These are phyloP conservation scores for Cryptococcus deneoformans DNA, from an alignment of 1,284 basidiomycete genomes.

Conservation along the genomic window DNA sequence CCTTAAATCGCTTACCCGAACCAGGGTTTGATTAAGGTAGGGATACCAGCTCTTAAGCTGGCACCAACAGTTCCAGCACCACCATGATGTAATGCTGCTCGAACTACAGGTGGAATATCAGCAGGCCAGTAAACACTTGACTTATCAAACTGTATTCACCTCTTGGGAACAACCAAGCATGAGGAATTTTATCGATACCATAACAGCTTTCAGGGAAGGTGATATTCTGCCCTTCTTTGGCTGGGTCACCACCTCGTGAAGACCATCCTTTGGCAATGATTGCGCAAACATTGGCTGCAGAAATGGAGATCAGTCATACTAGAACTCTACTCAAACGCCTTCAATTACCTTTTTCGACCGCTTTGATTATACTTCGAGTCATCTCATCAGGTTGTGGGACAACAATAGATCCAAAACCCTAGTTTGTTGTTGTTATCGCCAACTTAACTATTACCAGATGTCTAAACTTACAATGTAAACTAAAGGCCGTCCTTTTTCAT, in stretches of 20 bases:
- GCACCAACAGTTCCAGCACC: slow-evolving; percentile 71
- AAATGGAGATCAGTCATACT: too few species aligned
- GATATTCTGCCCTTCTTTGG: slow-evolving; percentile 49
- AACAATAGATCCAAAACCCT: slow-evolving; percentile 64
- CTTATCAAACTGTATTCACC: slow-evolving; percentile 49
- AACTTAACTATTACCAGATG: too few species aligned
- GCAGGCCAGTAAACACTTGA: slow-evolving; percentile 3
- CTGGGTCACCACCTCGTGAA: slow-evolving; percentile 50
- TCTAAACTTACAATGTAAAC: slow-evolving; percentile 62
- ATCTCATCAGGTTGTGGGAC: slow-evolving; percentile 66
- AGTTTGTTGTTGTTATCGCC: background rate
- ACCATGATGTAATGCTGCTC: slow-evolving; percentile 62
- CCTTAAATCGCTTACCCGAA: slow-evolving; percentile 50
- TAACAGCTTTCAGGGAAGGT: slow-evolving; percentile 49
- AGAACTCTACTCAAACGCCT: too few species aligned
- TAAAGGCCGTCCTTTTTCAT: slow-evolving; percentile 60
- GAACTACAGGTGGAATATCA: slow-evolving; percentile 15
- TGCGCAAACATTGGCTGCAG: slow-evolving; percentile 60
- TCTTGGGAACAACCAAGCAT: slow-evolving; percentile 75
- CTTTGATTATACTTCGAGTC: slow-evolving; percentile 62
- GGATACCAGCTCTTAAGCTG: slow-evolving; percentile 65
- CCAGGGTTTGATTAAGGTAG: slow-evolving; percentile 71
- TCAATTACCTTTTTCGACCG: slow-evolving; percentile 57
- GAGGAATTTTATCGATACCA: slow-evolving; percentile 65
- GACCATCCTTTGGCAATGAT: slow-evolving; percentile 78